phyloP scores from a whole-genome alignment of 2,329 filamentous ascomycete genomes.

The Paracoccidioides lutzii region DNA sequence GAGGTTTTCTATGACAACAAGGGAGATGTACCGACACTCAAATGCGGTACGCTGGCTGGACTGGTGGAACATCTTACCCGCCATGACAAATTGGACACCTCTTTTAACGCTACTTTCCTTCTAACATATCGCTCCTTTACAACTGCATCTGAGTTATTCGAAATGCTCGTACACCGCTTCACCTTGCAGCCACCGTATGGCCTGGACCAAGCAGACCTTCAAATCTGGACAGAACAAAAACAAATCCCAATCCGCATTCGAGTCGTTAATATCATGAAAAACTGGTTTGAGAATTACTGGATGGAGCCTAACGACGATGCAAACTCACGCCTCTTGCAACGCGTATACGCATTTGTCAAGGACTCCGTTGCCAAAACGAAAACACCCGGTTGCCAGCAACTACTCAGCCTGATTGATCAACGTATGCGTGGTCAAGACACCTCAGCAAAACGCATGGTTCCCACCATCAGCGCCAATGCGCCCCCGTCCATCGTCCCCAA shows the following conservation, averaged over 20 bases:
- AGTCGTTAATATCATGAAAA: constrained; percentile 95
- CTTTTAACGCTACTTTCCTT: constrained; percentile 95
- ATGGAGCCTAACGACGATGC: constrained; percentile 86
- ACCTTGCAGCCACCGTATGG: constrained; percentile 82
- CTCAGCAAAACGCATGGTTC: constrained; percentile 70
- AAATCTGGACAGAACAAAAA: constrained; percentile 83
- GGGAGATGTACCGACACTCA: constrained; percentile 58
- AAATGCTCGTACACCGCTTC: constrained; percentile 82
- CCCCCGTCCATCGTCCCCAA: constrained; percentile 88
- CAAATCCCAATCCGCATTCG: constrained; percentile 92
- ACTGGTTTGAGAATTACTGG: constrained; percentile 98
- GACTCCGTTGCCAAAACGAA: constrained; percentile 88
- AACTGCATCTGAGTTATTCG: constrained; percentile 76
- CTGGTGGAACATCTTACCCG: constrained; percentile 90
- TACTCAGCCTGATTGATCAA: constrained; percentile 82
- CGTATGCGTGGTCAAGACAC: constrained; percentile 78
- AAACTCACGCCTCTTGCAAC: constrained; percentile 72
- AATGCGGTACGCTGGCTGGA: constrained; percentile 77
- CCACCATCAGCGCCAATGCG: constrained; percentile 69
- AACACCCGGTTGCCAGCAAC: constrained; percentile 70
- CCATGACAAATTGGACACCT: constrained; percentile 88
- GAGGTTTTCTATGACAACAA: constrained; percentile 88
- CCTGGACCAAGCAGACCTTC: constrained; percentile 60
- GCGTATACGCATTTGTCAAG: constrained; percentile 81
- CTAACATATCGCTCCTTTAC: constrained; percentile 96